Conservation (phyloP, 108 stramenopile genomes). For the Aurantiochytrium sp. region DNA sequence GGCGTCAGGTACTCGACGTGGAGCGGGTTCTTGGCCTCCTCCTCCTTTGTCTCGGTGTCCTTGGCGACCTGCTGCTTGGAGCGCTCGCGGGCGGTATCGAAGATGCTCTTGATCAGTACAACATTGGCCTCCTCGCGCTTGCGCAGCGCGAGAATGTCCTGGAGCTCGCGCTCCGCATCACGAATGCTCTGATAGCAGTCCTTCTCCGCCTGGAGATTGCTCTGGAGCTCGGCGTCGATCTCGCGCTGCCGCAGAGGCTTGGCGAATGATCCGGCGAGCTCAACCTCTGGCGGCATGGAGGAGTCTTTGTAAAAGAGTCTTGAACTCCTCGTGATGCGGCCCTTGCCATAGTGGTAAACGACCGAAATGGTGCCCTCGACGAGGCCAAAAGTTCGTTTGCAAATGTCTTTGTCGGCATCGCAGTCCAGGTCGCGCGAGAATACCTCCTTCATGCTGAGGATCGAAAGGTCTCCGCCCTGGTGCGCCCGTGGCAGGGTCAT, state of each 20-base stretch:
- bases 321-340: constrained; percentile 32
- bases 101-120: constrained; percentile 42
- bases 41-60: constrained; percentile 39
- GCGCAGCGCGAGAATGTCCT: constrained; percentile 44
- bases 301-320: constrained; percentile 19
- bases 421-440: constrained; percentile 42
- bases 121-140: constrained; percentile 40
- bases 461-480: constrained; percentile 29
- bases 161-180: constrained; percentile 51
- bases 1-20: constrained; percentile 70
- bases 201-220: neutral
- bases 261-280: neutral
- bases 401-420: constrained; percentile 50
- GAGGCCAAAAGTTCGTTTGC: constrained; percentile 53
- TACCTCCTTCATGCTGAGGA: constrained; percentile 59
- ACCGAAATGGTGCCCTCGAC: constrained; percentile 48
- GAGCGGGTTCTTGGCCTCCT: constrained; percentile 36
- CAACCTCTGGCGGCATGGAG: neutral
- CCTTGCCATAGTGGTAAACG: constrained; percentile 48
- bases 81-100: constrained; percentile 48
- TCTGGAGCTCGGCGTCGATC: constrained; percentile 9
- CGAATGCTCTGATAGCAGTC: constrained; percentile 32
- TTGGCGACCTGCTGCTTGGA: constrained; percentile 36
- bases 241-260: constrained; percentile 7
- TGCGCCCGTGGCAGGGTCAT: constrained; percentile 31